Evolutionary conservation across 2,329 filamentous ascomycete species (phyloP), one percentile per base, ranked within the genome.

Genomic region (Gnomoniopsis smithogilvyi): DNA sequence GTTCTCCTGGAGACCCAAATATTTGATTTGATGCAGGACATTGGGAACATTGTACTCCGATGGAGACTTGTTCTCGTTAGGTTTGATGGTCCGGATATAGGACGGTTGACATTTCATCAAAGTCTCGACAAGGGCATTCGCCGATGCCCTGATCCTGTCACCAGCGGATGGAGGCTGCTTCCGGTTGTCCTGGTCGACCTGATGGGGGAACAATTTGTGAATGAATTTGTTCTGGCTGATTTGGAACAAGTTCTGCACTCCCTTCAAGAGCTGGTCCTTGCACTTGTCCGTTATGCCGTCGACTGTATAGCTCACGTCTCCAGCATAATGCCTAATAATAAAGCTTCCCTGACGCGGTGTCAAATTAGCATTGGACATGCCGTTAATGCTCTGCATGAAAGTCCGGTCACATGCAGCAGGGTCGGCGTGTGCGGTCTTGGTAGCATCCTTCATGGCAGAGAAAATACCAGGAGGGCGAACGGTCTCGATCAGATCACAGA

Each of bases 231-330:
- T 98, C 59, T 86, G 83, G 69, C 92, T 97, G 65, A 86, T 85
- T 62, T 89, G 88, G 68, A 96, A 90, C 41, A 99, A 80, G 69
- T 91, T 94, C 54, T 98, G 82, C 46, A 99, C 79, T 66, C 96
- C 95, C 78, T 99, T 99, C 60, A 98, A 80, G 48, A 99, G 81
- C 74, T 96, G 92, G 70, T 99, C 95, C 80, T 98, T 99, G 80
- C 98, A 99, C 83, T 99, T 99, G 74, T 99, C 95, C 1, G 95
- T 99, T 80, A 99, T 99, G 61, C 95, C 95, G 58, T 96, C 91
- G 3, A 98, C 89, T 1, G 90, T 91, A 73, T 99, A 99, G 65
- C 87, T 88, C 66, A 99, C 95, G 74, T 99, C 95, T 74, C 95
- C 95, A 59, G 95, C 95, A 72, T 99, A 99, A 76, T 99, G 95